phyloP scores from a whole-genome alignment of 2,329 filamentous ascomycete species.

The Westerdykella sp. region DNA sequence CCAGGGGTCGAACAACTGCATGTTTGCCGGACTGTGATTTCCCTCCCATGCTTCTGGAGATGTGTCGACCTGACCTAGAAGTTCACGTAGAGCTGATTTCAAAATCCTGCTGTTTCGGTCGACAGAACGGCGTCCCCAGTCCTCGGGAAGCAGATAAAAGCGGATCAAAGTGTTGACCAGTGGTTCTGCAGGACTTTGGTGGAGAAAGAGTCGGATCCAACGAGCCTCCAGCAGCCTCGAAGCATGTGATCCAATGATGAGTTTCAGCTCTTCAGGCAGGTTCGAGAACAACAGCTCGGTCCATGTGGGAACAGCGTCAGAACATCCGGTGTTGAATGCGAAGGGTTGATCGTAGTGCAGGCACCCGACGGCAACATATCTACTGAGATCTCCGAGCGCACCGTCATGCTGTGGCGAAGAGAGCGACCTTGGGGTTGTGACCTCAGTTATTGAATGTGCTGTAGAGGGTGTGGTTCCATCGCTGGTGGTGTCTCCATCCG shows the following conservation, averaged over 20 bases:
- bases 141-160: conserved; percentile 61
- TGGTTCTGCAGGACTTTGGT: neutral
- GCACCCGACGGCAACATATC: conserved; percentile 34
- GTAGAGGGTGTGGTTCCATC: no score
- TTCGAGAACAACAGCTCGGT: conserved; percentile 15
- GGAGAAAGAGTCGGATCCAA: conserved; percentile 31
- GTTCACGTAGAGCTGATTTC: conserved; percentile 40
- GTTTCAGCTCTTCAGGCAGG: conserved; percentile 17
- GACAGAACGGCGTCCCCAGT: conserved; percentile 51
- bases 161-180: conserved; percentile 36
- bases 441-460: no score
- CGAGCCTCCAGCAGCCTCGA: conserved; percentile 25
- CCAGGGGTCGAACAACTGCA: conserved; percentile 35
- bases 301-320: conserved; percentile 12
- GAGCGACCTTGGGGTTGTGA: no score
- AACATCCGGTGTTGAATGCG: neutral
- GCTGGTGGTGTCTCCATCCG: no score
- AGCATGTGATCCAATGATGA: conserved; percentile 20
- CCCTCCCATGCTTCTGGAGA: conserved; percentile 54
- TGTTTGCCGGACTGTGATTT: conserved; percentile 10
- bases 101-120: conserved; percentile 45
- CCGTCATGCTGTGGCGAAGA: no score
- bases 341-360: conserved; percentile 18
- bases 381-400: conserved; percentile 10
- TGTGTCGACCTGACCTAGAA: conserved; percentile 53